These are phyloP conservation scores for Elongisporangium undulatum DNA, from an alignment of 352 stramenopile genomes.

Conservation along the genomic window DNA sequence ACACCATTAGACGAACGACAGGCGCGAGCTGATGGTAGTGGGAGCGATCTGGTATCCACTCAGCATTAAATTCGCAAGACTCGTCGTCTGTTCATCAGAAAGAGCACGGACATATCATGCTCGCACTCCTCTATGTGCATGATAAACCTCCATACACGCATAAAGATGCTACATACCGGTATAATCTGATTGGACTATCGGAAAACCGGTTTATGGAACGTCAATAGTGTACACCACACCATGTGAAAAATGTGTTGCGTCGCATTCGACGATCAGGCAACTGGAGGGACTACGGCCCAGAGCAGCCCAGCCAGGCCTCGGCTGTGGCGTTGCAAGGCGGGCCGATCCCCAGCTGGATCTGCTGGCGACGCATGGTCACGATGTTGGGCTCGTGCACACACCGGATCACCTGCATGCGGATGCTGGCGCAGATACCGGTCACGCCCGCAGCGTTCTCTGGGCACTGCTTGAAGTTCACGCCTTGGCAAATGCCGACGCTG, in stretches of 20 bases:
- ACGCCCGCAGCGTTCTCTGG: slow-evolving; percentile 6
- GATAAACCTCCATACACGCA: not conserved
- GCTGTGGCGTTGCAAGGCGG: slow-evolving; percentile 11
- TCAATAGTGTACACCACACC: too few species aligned
- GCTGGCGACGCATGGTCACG: too few species aligned
- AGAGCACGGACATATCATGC: not conserved
- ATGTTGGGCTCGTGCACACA: too few species aligned
- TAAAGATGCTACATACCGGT: too few species aligned
- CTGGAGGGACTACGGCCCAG: not conserved
- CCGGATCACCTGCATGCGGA: slow-evolving; percentile 24
- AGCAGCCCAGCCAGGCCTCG: slow-evolving; percentile 22
- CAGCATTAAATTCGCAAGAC: not conserved
- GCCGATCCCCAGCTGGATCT: slow-evolving; percentile 17
- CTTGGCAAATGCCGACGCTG: too few species aligned
- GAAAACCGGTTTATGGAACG: too few species aligned
- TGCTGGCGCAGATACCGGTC: slow-evolving; percentile 34
- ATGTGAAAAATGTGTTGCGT: too few species aligned
- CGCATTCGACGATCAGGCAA: too few species aligned
- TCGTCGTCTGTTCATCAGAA: not conserved
- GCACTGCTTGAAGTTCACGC: slow-evolving; percentile 26
- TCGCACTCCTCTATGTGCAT: not conserved
- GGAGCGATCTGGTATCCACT: not conserved
- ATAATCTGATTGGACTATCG: too few species aligned
- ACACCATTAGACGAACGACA: not conserved
- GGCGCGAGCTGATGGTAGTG: not conserved